Evolutionary conservation across 768 basidiomycete species (phyloP), one percentile per base, ranked within the genome.

Genomic region (Mycena pura): DNA sequence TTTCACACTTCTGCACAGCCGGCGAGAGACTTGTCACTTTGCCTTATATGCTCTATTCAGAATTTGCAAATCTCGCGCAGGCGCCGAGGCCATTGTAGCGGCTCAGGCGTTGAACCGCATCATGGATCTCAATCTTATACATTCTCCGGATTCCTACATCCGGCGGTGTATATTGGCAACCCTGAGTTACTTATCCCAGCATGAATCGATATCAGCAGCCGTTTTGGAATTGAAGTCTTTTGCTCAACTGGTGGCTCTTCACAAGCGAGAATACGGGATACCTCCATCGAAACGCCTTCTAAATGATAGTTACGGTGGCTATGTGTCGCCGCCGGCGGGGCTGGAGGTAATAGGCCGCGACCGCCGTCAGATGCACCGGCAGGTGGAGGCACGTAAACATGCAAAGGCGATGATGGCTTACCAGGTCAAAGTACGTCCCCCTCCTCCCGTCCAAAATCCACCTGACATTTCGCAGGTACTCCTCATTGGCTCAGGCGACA

Each of bases 401-500:
- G 89, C 91, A 41, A 93, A 89, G 77, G 83, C 82, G 32, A 88
- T 84, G 76, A 62, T 94, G 80, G 81, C 86, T 24, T 62, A 74
- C 46, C 91, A 93, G 72, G 91, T 93, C 77, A 93, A 93, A 84
- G 91, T 90, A 62, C 39, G 74, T 67, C 10, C 6, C 8, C 6
- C 22, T 44, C 45, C 31, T 49, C 27, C 36, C 19, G 45, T 54
- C 51, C 41, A 51, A 44, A 17, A 61, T 5, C 59, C 29, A 25
- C 21, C 54, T 27, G 24, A 28, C 25, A 17, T 49, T 29, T 49
- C 57, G 21, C 62, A 95, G 90, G 89, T 97, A 15, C 81, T 98
- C 48, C 82, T 98, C 24, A 82, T 98, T 36, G 95, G 95, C 40
- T 95, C 95, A 40, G 95, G 95, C 27, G 95, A 96, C 72, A 92